These are phyloP conservation scores for Xylariaceae sp. DNA, from an alignment of 2,329 filamentous ascomycete species.

Conservation along the genomic window DNA sequence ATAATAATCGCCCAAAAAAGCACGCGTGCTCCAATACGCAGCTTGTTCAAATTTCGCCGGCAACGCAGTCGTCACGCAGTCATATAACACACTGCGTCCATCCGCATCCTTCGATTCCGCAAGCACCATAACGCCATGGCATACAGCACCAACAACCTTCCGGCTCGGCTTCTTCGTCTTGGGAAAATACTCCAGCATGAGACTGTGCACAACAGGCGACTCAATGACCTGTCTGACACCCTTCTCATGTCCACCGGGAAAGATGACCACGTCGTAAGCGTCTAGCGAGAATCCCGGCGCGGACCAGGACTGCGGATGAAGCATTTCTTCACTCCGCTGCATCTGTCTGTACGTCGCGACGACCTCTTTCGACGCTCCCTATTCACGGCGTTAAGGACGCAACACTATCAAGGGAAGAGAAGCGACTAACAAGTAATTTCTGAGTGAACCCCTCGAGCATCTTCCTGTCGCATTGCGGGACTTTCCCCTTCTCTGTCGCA, in stretches of 20 bases:
- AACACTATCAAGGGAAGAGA: slow-evolving; percentile 17
- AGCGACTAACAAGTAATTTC: slow-evolving; percentile 40
- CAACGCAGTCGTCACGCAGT: slow-evolving; percentile 45
- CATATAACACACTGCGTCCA: slow-evolving; percentile 43
- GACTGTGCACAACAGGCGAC: slow-evolving; percentile 39
- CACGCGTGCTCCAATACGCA: slow-evolving; percentile 45
- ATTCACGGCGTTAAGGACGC: slow-evolving; percentile 13
- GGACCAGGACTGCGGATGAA: slow-evolving; percentile 42
- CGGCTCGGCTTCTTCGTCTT: slow-evolving; percentile 39
- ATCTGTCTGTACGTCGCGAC: slow-evolving; percentile 41
- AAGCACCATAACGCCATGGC: slow-evolving; percentile 49
- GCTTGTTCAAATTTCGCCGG: slow-evolving; percentile 45
- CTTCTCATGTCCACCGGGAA: slow-evolving; percentile 51
- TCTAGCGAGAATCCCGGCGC: slow-evolving; percentile 40
- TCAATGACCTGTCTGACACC: slow-evolving; percentile 47
- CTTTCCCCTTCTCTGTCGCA: slow-evolving; percentile 45
- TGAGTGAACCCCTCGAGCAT: slow-evolving; percentile 47
- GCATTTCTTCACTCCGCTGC: slow-evolving; percentile 38
- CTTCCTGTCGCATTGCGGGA: slow-evolving; percentile 44
- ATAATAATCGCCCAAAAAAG: slow-evolving; percentile 50
- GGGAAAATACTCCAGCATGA: slow-evolving; percentile 44
- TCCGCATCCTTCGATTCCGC: slow-evolving; percentile 37
- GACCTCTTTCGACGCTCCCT: slow-evolving; percentile 40
- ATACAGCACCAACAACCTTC: slow-evolving; percentile 45
- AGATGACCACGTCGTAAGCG: slow-evolving; percentile 43